phyloP scores from a whole-genome alignment of 352 stramenopile genomes.

The Pythium dissimile region DNA sequence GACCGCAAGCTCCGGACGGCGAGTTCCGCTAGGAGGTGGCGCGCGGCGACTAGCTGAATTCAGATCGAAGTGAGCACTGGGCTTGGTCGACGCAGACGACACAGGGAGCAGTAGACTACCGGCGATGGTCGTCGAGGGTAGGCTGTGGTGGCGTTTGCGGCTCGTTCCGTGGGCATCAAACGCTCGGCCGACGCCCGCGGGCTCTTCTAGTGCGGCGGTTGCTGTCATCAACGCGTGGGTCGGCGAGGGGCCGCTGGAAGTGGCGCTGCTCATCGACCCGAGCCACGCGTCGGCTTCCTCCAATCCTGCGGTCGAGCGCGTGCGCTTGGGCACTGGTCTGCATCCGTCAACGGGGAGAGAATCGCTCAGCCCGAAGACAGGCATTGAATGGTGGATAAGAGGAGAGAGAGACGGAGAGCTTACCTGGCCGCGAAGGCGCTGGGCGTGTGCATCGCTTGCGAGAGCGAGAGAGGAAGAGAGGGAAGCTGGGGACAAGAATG shows the following conservation, averaged over 20 bases:
- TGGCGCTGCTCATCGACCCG: constrained; percentile 7
- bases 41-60: no score
- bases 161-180: constrained; percentile 5
- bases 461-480: not conserved
- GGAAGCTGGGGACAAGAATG: no score
- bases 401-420: not conserved
- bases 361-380: not conserved
- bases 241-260: not conserved
- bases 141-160: constrained; percentile 59
- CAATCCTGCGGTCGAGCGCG: constrained; percentile 49
- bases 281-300: constrained; percentile 38
- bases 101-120: constrained; percentile 9
- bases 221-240: not conserved
- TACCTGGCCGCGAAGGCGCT: constrained; percentile 10
- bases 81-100: no score
- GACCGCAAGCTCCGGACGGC: constrained; percentile 13
- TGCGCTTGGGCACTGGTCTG: constrained; percentile 61
- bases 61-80: not conserved
- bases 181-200: not conserved
- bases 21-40: not conserved
- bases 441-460: constrained; percentile 14
- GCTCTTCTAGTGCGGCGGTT: not conserved
- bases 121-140: constrained; percentile 31
- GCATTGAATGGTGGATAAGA: not conserved
- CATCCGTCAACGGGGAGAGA: not conserved